Base-by-base conservation (phyloP, 108 stramenopile species). In the Skeletonema marinoi region DNA sequence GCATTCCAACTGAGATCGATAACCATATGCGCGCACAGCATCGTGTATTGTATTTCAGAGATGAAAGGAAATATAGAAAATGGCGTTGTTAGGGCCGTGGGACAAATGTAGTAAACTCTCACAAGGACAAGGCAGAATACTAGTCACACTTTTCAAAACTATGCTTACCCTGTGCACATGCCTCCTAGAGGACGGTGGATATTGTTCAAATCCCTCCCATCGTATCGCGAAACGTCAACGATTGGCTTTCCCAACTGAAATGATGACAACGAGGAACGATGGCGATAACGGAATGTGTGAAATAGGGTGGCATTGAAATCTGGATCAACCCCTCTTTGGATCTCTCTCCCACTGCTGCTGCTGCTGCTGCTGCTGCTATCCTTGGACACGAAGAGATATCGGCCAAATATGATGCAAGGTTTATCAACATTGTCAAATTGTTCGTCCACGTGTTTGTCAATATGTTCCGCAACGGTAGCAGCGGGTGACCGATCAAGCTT, bases 231-330 rank as follows among this genome's bases (percentile, higher is more conserved):
- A 32, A 38, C 69, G n/a, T 70, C 69, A 32, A 70, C 62, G 13
- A 70, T 65, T 31, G 69, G 63, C 62, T 70, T 70, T 10, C 69
- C 69, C n/a, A 38, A 2, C 14, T 65, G 61, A 12, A 9, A 29
- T 4, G 48, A 2, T 0, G 14, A 17, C 13, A 70, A 17, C 4
- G 69, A 4, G 62, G 32, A 4, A 29, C 69, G 69, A 11, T 70
- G 6, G n/a, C 65, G 69, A 70, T 70, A 70, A 31, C 69, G 69
- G 0, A 63, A 64, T 9, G 69, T 70, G n/a, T 70, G 69, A 65
- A 70, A 70, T 12, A 70, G 17, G 11, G 69, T 70, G 61, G 68
- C 61, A 60, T 69, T 64, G 62, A 69, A 69, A 2, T 64, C 68
- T 13, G 25, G 10, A 64, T 32, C 61, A 2, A 69, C 10, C 61